Evolutionary conservation across 2,329 filamentous ascomycete genomes (phyloP), one percentile per base, ranked within the genome.

Genomic region (Septoria petroselini): DNA sequence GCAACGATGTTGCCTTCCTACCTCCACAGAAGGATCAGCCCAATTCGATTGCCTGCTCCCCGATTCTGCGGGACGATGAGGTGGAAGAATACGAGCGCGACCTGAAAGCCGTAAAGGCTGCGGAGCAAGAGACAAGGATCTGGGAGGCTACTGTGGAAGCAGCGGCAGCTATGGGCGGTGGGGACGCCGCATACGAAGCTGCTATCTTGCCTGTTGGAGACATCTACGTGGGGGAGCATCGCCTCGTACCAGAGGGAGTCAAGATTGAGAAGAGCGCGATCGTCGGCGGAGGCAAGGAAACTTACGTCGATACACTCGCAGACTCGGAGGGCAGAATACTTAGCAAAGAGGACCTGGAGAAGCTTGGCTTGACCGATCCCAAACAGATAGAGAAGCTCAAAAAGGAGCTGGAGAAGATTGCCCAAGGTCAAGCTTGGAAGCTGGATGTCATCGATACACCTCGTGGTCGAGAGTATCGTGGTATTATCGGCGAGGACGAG

Each of bases 1-100:
- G 91, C 72, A 82, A 85, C 64, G 91, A 96, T 59, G 81, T 88
- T 7, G 89, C 89, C 7, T 96, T 96, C 67, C 74, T 86, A 46
- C 90, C 91, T 0, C 88, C 89, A 0, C 82, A 86, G 60, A 84
- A 88, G 54, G 85, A 86, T 47, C 80, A 81, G 50, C 84, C 88
- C 4, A 86, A 95, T 65, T 72, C 80, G 7, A 90, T 96, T 54
- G 80, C 77, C 54, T 96, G 91, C 66, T 80, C 81, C 19, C 81
- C 84, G 48, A 83, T 96, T 43, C 73, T 91, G 17, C 66, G 72
- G 2, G 77, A 82, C 29, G 71, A 81, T 8, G 77, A 81, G 39
- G 55, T 66, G 9, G 61, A 62, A 35, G 62, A 55, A n/a, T 67
- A 69, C 54, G 60, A 68, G 44, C 58, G 50, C 14, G 59, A 65